A percentile compares a stretch with the other conserved stretches of the same genome.
These are phyloP conservation scores for Geosmithia flava DNA, from an alignment of 2,329 filamentous ascomycete genomes.

Conservation along the genomic window DNA sequence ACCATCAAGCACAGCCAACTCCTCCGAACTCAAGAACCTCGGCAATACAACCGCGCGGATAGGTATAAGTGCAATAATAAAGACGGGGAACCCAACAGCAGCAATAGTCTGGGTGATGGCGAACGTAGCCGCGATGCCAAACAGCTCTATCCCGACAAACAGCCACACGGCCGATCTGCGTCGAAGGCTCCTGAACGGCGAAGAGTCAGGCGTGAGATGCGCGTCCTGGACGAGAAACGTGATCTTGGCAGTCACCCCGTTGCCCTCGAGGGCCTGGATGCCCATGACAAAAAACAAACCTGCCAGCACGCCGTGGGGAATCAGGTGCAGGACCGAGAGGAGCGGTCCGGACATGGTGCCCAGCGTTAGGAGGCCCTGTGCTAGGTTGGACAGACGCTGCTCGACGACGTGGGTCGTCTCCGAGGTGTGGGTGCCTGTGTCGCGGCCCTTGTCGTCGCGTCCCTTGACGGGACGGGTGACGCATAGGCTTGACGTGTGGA, in stretches of 20 bases:
- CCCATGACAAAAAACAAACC: slow-evolving; percentile 82
- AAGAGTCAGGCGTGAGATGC: slow-evolving; percentile 41
- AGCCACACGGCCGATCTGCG: slow-evolving; percentile 56
- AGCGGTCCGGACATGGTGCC: slow-evolving; percentile 69
- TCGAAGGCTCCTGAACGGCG: slow-evolving; percentile 49
- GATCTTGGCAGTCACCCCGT: slow-evolving; percentile 66
- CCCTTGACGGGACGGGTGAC: slow-evolving; percentile 47
- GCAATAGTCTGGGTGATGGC: slow-evolving; percentile 76
- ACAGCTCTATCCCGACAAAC: slow-evolving; percentile 56
- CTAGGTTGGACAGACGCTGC: slow-evolving; percentile 67
- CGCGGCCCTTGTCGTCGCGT: slow-evolving; percentile 36
- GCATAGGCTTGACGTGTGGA: slow-evolving; percentile 69
- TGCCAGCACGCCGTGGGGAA: slow-evolving; percentile 68
- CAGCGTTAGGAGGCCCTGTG: slow-evolving; percentile 64
- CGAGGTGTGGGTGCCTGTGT: slow-evolving; percentile 42
- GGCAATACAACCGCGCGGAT: slow-evolving; percentile 53
- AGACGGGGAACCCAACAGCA: slow-evolving; percentile 67
- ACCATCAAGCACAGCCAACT: slow-evolving; percentile 53
- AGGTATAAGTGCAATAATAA: slow-evolving; percentile 59
- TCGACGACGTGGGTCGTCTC: slow-evolving; percentile 56
- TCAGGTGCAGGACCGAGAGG: slow-evolving; percentile 60
- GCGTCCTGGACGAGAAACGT: slow-evolving; percentile 56
- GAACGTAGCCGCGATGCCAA: slow-evolving; percentile 66
- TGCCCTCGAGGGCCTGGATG: slow-evolving; percentile 61
- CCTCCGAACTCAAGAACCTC: slow-evolving; percentile 42